phyloP scores from a whole-genome alignment of 441 rosid species.

The Breynia disticha region DNA sequence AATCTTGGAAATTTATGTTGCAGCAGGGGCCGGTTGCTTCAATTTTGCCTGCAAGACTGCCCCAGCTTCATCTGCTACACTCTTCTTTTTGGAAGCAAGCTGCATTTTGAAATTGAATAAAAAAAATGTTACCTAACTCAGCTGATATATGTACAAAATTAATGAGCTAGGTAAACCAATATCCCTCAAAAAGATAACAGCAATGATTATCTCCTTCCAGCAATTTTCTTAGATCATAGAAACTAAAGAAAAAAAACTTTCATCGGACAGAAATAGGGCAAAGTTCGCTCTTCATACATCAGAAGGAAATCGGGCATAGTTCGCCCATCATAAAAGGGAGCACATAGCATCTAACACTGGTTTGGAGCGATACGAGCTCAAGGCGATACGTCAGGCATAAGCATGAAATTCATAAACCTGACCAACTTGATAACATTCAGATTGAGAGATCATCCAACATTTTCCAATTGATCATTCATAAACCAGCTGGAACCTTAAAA shows the following conservation, averaged over 20 bases:
- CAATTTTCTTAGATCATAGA: neutral
- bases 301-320: no score
- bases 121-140: neutral
- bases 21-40: constrained; percentile 54
- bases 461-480: neutral
- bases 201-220: neutral
- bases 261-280: neutral
- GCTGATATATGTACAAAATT: no score
- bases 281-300: no score
- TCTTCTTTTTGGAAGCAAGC: constrained; percentile 90
- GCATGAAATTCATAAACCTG: no score
- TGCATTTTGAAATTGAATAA: constrained; percentile 21
- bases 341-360: no score
- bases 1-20: constrained; percentile 22
- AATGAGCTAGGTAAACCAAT: neutral
- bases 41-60: constrained; percentile 60
- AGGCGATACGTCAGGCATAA: no score
- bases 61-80: constrained; percentile 72
- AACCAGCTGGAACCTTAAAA: neutral
- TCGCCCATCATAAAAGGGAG: neutral
- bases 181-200: neutral
- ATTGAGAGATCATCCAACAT: neutral
- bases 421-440: no score
- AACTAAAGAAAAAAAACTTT: neutral
- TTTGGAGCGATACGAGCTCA: no score